A percentile compares a stretch with the other conserved stretches of the same genome.
These are phyloP conservation scores for Yamadazyma friedrichii DNA, from an alignment of 1,139 yeast species.

Conservation along the genomic window DNA sequence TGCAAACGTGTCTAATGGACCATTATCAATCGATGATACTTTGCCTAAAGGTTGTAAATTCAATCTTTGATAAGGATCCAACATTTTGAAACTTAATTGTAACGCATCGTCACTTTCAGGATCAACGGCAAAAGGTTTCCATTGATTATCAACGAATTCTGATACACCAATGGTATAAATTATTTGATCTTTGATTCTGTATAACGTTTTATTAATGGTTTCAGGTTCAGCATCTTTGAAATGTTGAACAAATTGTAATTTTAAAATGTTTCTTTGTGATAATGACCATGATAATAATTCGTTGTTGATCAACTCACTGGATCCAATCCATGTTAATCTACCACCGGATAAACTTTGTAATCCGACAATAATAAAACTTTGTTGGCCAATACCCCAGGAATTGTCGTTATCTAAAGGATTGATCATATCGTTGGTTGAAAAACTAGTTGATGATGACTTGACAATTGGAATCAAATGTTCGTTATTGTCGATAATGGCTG, in stretches of 20 bases:
- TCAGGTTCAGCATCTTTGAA: slow-evolving; percentile 47
- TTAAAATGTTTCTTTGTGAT: slow-evolving; percentile 65
- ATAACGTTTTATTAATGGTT: slow-evolving; percentile 42
- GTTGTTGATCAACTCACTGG: slow-evolving; percentile 51
- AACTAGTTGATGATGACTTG: slow-evolving; percentile 67
- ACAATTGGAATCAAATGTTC: slow-evolving; percentile 71
- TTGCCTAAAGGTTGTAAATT: slow-evolving; percentile 50
- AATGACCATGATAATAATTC: slow-evolving; percentile 72
- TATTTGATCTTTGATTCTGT: slow-evolving; percentile 73
- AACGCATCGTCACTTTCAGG: slow-evolving; percentile 50
- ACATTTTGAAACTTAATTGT: slow-evolving; percentile 84
- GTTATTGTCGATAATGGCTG: slow-evolving; percentile 46
- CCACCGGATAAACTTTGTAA: slow-evolving; percentile 82
- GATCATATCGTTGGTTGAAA: slow-evolving; percentile 41
- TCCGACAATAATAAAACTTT: slow-evolving; percentile 75
- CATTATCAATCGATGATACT: slow-evolving; percentile 33
- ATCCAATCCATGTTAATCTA: slow-evolving; percentile 80
- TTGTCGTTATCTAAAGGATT: slow-evolving; percentile 45
- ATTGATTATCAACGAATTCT: slow-evolving; percentile 57
- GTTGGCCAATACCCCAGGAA: slow-evolving; percentile 81
- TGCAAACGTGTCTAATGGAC: slow-evolving; percentile 35
- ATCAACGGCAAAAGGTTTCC: slow-evolving; percentile 62
- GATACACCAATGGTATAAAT: slow-evolving; percentile 65
- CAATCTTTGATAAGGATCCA: slow-evolving; percentile 92
- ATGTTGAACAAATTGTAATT: slow-evolving; percentile 52